Evolutionary conservation across 306 rosid species (phyloP).

Genomic region (Clitoria ternatea): DNA sequence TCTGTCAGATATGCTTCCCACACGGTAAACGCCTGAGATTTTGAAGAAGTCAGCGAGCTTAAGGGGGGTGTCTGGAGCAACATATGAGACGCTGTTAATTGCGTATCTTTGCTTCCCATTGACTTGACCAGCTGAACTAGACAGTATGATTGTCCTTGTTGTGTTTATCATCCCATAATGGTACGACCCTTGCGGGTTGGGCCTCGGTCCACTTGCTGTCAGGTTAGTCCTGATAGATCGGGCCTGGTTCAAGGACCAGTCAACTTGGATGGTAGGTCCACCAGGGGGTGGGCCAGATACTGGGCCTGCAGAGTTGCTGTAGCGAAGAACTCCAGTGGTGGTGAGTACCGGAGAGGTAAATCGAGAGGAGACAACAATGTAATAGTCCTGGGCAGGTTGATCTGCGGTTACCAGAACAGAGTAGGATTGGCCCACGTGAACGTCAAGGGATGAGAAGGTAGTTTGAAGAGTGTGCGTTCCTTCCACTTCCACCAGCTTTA

Average conservation of each 20-base stretch:
- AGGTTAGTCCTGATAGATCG: conserved; percentile 93
- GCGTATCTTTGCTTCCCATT: conserved; percentile 84
- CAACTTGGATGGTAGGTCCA: conserved; percentile 92
- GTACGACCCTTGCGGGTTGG: conserved; percentile 97
- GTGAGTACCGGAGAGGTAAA: conserved; percentile 63
- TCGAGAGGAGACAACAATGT: conserved; percentile 72
- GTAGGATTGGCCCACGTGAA: conserved; percentile 89
- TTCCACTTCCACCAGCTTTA: conserved; percentile 89
- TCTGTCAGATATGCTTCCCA: conserved; percentile 67
- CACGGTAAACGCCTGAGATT: conserved; percentile 70
- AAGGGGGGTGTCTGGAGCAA: conserved; percentile 86
- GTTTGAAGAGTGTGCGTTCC: conserved; percentile 95
- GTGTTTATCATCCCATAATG: conserved; percentile 79
- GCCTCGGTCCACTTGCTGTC: conserved; percentile 98
- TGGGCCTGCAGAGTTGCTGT: conserved; percentile 67
- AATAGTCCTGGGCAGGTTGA: conserved; percentile 83
- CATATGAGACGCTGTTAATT: conserved; percentile 79
- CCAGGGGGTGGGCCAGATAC: conserved; percentile 93
- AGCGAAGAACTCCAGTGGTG: conserved; percentile 66
- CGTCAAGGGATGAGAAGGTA: conserved; percentile 79
- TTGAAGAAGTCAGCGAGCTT: conserved; percentile 88
- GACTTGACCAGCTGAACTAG: conserved; percentile 66
- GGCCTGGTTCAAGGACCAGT: conserved; percentile 98
- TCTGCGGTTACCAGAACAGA: conserved; percentile 90
- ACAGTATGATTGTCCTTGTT: conserved; percentile 55